Percentiles rank a stretch among this genome's conserved stretches.
phyloP scores from a whole-genome alignment of 345 rosid species.

The Dipteronia dyeriana region DNA sequence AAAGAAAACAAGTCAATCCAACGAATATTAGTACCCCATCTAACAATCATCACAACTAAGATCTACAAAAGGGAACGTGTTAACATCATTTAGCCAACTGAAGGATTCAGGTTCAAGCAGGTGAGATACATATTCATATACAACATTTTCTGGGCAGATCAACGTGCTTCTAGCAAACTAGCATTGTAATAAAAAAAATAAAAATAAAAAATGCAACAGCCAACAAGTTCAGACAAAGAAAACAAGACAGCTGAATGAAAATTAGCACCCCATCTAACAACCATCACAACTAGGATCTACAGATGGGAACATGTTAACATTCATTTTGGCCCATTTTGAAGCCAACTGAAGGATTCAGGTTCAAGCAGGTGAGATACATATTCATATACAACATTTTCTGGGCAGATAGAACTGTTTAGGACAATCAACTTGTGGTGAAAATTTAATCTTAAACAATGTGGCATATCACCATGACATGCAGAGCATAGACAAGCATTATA shows the following conservation, averaged over 20 bases:
- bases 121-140: neutral
- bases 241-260: neutral
- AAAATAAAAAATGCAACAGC: neutral
- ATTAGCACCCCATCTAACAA: neutral
- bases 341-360: conserved; percentile 3
- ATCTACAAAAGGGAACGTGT: neutral
- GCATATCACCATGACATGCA: neutral
- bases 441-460: neutral
- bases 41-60: neutral
- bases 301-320: neutral
- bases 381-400: neutral
- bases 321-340: neutral
- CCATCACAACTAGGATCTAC: neutral
- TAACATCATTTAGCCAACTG: neutral
- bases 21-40: neutral
- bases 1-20: neutral
- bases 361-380: conserved; percentile 2
- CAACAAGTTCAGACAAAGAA: neutral
- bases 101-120: neutral
- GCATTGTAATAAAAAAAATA: neutral
- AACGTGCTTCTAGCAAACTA: neutral
- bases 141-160: neutral
- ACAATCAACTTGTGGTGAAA: neutral
- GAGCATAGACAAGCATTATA: conserved; percentile 30
- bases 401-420: neutral